Percentiles rank a stretch among this genome's conserved stretches.
Conservation (phyloP, 83 land plant species). For the Larix sibirica region DNA sequence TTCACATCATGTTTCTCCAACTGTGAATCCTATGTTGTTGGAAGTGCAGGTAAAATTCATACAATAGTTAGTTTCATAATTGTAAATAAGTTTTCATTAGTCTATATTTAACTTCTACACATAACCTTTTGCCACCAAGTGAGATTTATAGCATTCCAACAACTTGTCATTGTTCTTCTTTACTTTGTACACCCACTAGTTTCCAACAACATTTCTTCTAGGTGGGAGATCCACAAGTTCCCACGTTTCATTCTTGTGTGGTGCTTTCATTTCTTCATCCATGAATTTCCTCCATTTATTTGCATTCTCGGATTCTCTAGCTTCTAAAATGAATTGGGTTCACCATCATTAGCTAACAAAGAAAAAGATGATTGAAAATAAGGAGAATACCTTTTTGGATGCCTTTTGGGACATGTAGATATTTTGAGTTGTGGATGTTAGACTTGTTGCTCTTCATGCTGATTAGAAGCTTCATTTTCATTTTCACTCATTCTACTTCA, state of each 20-base stretch:
- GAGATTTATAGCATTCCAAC: conserved; percentile 16
- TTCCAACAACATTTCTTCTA: not conserved
- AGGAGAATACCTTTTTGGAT: not conserved
- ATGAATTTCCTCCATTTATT: not conserved
- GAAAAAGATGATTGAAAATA: not conserved
- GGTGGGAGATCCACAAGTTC: conserved; percentile 4
- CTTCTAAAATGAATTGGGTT: not conserved
- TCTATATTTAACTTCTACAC: conserved; percentile 15
- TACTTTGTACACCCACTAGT: conserved; percentile 1
- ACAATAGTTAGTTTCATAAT: conserved; percentile 20
- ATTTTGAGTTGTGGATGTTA: not conserved
- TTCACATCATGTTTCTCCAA: conserved; percentile 32
- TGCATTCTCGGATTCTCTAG: not conserved
- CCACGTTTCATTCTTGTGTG: not conserved
- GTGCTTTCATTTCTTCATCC: not conserved
- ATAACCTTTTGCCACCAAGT: conserved; percentile 20
- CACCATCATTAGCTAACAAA: not conserved
- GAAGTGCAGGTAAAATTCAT: conserved; percentile 21
- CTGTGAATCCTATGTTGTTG: conserved; percentile 16
- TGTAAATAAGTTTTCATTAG: conserved; percentile 19
- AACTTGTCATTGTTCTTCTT: not conserved
- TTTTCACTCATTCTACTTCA: not conserved
- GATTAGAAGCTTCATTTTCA: not conserved
- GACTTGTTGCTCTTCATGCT: not conserved
- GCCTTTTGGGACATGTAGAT: not conserved